These are phyloP conservation scores for Hamigera avellanea DNA, from an alignment of 495 filamentous ascomycete genomes.

Conservation along the genomic window DNA sequence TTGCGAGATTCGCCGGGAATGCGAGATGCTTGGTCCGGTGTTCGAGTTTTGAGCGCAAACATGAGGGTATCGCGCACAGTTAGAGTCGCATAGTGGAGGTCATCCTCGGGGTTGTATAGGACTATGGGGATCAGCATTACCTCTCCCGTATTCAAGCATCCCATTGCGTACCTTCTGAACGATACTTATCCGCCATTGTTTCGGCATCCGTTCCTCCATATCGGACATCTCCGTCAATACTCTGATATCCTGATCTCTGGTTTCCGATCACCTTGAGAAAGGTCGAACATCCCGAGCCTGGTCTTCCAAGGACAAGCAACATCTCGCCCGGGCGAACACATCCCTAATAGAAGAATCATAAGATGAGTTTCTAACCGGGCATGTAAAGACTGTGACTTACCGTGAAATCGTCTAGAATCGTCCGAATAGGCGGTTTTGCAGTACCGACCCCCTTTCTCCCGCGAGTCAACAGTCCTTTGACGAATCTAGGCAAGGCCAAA, in stretches of 20 bases:
- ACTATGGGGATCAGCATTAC: slow-evolving; percentile 19
- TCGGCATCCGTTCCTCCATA: slow-evolving; percentile 53
- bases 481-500: slow-evolving; percentile 39
- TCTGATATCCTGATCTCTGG: slow-evolving; percentile 51
- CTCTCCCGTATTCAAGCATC: background rate
- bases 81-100: slow-evolving; percentile 65
- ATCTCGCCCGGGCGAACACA: slow-evolving; percentile 36
- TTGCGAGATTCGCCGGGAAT: slow-evolving; percentile 43
- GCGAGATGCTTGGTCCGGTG: slow-evolving; percentile 52
- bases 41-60: slow-evolving; percentile 59
- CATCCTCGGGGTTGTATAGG: slow-evolving; percentile 60
- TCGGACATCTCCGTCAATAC: slow-evolving; percentile 47
- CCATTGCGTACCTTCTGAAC: slow-evolving; percentile 51
- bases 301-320: slow-evolving; percentile 59
- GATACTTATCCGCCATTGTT: slow-evolving; percentile 51
- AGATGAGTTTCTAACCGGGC: background rate
- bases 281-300: slow-evolving; percentile 61
- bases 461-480: slow-evolving; percentile 35
- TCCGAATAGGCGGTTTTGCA: slow-evolving; percentile 43
- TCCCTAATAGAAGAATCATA: slow-evolving; percentile 16
- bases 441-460: slow-evolving; percentile 27
- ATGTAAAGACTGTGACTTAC: slow-evolving; percentile 8
- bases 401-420: slow-evolving; percentile 52
- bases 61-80: slow-evolving; percentile 57
- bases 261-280: slow-evolving; percentile 61